phyloP scores from a whole-genome alignment of 768 basidiomycete species.

The Pulveroboletus sp. region DNA sequence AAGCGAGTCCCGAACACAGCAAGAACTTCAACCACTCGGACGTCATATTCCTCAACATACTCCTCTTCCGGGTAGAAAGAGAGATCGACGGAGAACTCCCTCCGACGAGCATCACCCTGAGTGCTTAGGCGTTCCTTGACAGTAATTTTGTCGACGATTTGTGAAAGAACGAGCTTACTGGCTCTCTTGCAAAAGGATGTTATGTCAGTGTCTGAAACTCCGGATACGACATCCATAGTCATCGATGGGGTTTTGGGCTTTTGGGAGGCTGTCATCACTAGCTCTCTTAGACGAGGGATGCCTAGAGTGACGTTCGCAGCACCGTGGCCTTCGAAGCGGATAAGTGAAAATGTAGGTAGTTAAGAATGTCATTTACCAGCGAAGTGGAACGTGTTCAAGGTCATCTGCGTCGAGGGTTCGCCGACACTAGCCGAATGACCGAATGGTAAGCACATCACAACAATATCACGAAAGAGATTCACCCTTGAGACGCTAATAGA shows the following conservation, averaged over 20 bases:
- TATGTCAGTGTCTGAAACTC: slow-evolving; percentile 49
- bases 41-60: slow-evolving; percentile 78
- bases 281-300: slow-evolving; percentile 97
- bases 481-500: slow-evolving; percentile 95
- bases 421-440: slow-evolving; percentile 61
- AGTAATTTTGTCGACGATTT: slow-evolving; percentile 75
- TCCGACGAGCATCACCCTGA: slow-evolving; percentile 64
- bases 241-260: slow-evolving; percentile 98
- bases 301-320: slow-evolving; percentile 98
- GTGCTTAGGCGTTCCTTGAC: slow-evolving; percentile 75
- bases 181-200: slow-evolving; percentile 85
- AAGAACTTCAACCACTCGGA: slow-evolving; percentile 68
- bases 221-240: slow-evolving; percentile 68
- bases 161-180: slow-evolving; percentile 79
- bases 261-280: slow-evolving; percentile 96
- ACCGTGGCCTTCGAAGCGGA: slow-evolving; percentile 71
- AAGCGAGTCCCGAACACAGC: slow-evolving; percentile 68
- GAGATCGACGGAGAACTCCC: slow-evolving; percentile 76
- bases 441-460: slow-evolving; percentile 1
- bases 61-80: slow-evolving; percentile 83
- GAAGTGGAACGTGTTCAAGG: slow-evolving; percentile 98
- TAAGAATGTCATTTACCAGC: slow-evolving; percentile 56
- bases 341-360: slow-evolving; percentile 1
- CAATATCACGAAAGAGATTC: slow-evolving; percentile 21
- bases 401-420: slow-evolving; percentile 99